These are phyloP conservation scores for Dictyostelium capitatum DNA, from an alignment of 78 protist species.

Conservation along the genomic window DNA sequence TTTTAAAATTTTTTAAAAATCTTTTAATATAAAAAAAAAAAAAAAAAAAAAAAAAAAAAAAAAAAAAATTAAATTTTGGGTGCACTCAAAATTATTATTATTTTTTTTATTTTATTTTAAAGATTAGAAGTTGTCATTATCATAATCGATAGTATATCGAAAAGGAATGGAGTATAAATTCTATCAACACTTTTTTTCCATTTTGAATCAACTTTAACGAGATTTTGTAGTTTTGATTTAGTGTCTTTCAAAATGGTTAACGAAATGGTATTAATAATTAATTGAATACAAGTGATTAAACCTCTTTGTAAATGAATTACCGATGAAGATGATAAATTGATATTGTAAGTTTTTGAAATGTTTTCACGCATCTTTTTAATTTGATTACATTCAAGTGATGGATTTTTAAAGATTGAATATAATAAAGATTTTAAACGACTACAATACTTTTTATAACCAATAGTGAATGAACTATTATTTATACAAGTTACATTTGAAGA, in stretches of 20 bases:
- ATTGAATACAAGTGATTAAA: conserved; percentile 30
- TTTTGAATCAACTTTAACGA: conserved; percentile 10
- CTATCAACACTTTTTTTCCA: conserved; percentile 60
- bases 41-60: too few species aligned
- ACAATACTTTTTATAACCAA: conserved; percentile 36
- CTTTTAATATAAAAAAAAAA: too few species aligned
- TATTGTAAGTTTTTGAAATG: conserved; percentile 11
- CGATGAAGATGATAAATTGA: background rate
- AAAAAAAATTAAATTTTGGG: too few species aligned
- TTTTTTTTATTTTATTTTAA: too few species aligned
- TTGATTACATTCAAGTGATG: conserved; percentile 20
- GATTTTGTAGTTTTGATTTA: conserved; percentile 10
- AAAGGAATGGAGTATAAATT: conserved; percentile 43
- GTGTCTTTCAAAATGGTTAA: conserved; percentile 32
- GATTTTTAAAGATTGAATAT: conserved; percentile 30
- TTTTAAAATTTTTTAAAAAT: too few species aligned
- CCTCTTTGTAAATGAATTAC: conserved; percentile 45
- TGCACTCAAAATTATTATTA: too few species aligned
- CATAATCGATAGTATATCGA: conserved; percentile 14
- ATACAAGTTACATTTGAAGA: conserved; percentile 38
- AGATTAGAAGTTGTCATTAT: too few species aligned
- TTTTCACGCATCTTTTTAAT: conserved; percentile 44
- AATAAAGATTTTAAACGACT: conserved; percentile 21
- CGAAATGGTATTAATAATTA: conserved; percentile 1
- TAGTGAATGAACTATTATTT: conserved; percentile 41